Conservation (phyloP, 306 rosid species). For the Erythrophleum fordii region DNA sequence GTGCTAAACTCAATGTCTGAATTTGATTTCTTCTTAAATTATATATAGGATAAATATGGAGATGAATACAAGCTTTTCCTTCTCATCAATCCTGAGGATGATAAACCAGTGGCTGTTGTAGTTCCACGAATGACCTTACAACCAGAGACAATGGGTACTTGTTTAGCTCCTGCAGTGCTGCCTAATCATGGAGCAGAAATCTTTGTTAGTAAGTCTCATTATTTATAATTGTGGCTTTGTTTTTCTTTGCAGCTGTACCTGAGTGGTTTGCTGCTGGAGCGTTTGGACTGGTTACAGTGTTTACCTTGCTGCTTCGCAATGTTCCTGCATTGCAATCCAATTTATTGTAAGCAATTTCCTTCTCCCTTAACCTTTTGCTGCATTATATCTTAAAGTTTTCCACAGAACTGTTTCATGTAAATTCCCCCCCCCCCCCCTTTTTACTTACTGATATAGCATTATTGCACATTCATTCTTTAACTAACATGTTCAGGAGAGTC, state of each 20-base stretch:
- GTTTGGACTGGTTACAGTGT: conserved; percentile 85
- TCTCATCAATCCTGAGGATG: conserved; percentile 92
- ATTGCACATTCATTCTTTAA: conserved; percentile 17
- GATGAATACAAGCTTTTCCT: conserved; percentile 84
- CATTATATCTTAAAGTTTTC: not conserved
- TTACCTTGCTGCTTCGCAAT: conserved; percentile 84
- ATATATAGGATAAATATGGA: conserved; percentile 75
- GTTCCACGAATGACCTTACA: conserved; percentile 86
- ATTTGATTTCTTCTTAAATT: conserved; percentile 12
- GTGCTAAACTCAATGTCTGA: not conserved
- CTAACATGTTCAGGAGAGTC: conserved; percentile 21
- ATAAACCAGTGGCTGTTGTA: conserved; percentile 92
- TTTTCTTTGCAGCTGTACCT: conserved; percentile 74
- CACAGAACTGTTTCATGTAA: conserved; percentile 4
- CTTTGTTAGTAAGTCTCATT: conserved; percentile 9
- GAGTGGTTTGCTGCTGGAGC: conserved; percentile 95
- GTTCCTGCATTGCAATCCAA: conserved; percentile 87
- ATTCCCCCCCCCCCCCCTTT: no score
- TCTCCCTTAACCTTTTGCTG: conserved; percentile 12
- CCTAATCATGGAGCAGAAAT: conserved; percentile 2
- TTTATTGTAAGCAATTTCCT: conserved; percentile 63
- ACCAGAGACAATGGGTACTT: conserved; percentile 82
- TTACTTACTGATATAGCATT: conserved; percentile 22
- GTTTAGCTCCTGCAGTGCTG: conserved; percentile 24
- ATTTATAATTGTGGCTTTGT: conserved; percentile 27